Conservation (phyloP, 306 rosid genomes). For the Purshia tridentata region DNA sequence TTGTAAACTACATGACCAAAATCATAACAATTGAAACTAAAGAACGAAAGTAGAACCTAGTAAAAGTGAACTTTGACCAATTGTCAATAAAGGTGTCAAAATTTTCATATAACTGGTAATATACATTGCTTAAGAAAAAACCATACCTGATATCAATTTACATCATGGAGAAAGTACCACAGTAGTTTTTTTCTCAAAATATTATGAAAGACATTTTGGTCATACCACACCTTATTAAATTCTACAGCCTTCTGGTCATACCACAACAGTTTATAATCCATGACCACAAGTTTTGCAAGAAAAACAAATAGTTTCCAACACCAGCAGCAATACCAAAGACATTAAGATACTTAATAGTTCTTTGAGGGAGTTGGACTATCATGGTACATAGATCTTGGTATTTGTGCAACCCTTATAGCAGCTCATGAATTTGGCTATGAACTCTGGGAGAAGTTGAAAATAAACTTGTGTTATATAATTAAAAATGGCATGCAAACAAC, state of each 20-base stretch:
- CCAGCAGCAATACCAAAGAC: not conserved
- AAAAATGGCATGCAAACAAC: no score
- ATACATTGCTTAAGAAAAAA: not conserved
- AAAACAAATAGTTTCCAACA: not conserved
- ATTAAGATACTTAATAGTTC: not conserved
- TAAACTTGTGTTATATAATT: not conserved
- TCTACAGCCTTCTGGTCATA: not conserved
- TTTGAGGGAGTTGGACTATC: not conserved
- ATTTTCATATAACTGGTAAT: not conserved
- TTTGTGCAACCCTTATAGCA: slow-evolving; percentile 28
- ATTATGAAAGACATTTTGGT: not conserved
- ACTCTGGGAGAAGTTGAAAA: slow-evolving; percentile 33
- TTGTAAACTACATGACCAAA: no score
- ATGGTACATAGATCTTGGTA: slow-evolving; percentile 10
- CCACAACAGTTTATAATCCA: not conserved
- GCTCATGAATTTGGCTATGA: slow-evolving; percentile 56
- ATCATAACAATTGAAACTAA: no score
- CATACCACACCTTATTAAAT: not conserved
- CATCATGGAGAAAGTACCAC: not conserved
- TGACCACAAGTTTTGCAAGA: not conserved
- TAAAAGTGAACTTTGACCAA: no score
- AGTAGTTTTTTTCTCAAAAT: not conserved
- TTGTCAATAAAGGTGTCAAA: no score
- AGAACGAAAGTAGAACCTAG: no score
- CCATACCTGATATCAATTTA: not conserved